Base-by-base conservation (phyloP, 2,329 filamentous ascomycete species). In the Westerdykella ornata region DNA sequence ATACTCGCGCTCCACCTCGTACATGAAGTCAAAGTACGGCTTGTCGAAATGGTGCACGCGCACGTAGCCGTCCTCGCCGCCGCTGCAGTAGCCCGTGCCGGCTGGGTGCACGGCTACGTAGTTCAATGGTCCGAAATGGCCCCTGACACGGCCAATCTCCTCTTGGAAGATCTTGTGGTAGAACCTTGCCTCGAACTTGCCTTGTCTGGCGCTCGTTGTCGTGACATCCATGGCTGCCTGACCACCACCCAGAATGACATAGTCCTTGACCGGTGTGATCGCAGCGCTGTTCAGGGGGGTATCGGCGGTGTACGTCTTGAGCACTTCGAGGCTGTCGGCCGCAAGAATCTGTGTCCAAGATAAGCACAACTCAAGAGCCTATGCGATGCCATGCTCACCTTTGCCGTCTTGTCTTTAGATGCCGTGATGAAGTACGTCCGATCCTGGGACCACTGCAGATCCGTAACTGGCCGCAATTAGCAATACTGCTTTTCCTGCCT, bases 161-260 rank as follows among this genome's bases (percentile, higher is more conserved):
- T 98, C 90, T 72, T 95, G 88, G 68, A 98, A 97, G 68, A 98
- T 84, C 79, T 94, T 97, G 82, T 98, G 92, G 78, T 96, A 98
- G 78, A 98, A 98, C 53, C 92, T 83, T 34, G 92, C 92, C 72
- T 98, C 92, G 75, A 98, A 98, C 74, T 97, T 97, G 72, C 92
- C 92, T 76, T 98, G 92, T 54, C 92, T 81, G 37, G 88, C 83
- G 26, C 84, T 84, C 38, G 92, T 97, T 41, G 87, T 94, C 44
- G 92, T 98, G 70, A 98, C 92, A 65, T 97, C 90, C 88, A 96
- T 96, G 65, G 92, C 92, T 52, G 89, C 92, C 73, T 98, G 92
- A 58, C 92, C 92, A 80, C 92, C 92, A 59, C 92, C 92, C 34
- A 98, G 84, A 63, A 98, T 94, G 53, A 98, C 90, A 65, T 87